These are phyloP conservation scores for Pythium aristosporum DNA, from an alignment of 352 stramenopile genomes.

Conservation along the genomic window DNA sequence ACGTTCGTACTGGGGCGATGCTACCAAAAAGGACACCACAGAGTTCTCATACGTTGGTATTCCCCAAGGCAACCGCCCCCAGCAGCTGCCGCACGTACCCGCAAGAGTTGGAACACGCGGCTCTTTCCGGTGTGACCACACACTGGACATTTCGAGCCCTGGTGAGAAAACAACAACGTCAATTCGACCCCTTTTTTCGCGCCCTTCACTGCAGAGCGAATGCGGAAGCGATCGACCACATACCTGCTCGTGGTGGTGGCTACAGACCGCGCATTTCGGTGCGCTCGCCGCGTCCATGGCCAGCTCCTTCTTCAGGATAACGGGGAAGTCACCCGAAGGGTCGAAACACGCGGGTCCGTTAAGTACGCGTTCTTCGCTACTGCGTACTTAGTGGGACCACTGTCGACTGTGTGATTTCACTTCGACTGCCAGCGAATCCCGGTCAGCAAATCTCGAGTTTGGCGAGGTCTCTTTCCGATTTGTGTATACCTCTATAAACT, in stretches of 20 bases:
- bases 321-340: too few relatives aligned
- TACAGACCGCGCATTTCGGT: slow-evolving; percentile 47
- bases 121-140: slow-evolving; percentile 74
- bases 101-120: slow-evolving; percentile 53
- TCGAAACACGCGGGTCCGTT: not conserved
- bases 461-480: not conserved
- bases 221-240: not conserved
- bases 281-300: slow-evolving; percentile 6
- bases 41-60: not conserved
- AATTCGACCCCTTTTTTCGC: slow-evolving; percentile 3
- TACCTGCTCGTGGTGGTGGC: slow-evolving; percentile 48
- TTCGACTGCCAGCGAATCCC: not conserved
- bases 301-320: not conserved
- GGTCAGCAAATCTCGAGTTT: not conserved
- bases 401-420: slow-evolving; percentile 4
- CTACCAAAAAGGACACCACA: slow-evolving; percentile 15
- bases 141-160: slow-evolving; percentile 59
- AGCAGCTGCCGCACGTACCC: slow-evolving; percentile 27
- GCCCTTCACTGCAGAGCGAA: not conserved
- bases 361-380: slow-evolving; percentile 2
- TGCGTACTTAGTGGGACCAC: not conserved
- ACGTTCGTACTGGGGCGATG: slow-evolving; percentile 36
- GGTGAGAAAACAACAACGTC: not conserved
- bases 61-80: not conserved
- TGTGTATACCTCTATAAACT: not conserved